Conservation (phyloP, 371 early-diverging fungal genomes). For the Parasitella parasitica region DNA sequence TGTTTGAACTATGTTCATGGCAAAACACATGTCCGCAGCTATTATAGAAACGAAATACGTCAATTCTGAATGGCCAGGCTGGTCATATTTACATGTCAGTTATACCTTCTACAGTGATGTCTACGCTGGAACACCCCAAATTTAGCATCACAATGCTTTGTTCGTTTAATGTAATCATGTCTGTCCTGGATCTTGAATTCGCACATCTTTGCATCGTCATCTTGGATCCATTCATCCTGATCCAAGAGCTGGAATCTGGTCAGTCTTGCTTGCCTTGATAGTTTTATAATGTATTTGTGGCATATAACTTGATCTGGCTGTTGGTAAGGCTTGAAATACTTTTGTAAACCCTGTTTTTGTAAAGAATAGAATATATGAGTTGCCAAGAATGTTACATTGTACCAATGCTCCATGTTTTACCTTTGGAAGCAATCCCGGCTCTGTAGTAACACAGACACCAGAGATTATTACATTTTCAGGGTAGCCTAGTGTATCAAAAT, state of each 20-base stretch:
- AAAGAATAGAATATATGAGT: neutral
- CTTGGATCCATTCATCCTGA: constrained; percentile 12
- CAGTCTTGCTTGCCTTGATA: constrained; percentile 10
- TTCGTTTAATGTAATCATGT: neutral
- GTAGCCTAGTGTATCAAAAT: constrained; percentile 18
- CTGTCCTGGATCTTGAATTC: constrained; percentile 7
- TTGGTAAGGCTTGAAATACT: constrained; percentile 7
- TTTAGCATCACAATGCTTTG: constrained; percentile 7
- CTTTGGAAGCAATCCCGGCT: constrained; percentile 31
- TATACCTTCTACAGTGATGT: constrained; percentile 36
- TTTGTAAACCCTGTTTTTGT: constrained; percentile 15
- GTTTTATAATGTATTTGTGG: constrained; percentile 18
- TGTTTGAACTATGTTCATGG: constrained; percentile 23
- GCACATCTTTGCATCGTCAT: constrained; percentile 2
- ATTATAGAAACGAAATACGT: neutral
- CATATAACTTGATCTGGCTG: constrained; percentile 1
- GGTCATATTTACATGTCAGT: too few species aligned
- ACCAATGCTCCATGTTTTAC: constrained; percentile 18
- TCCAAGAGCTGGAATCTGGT: constrained; percentile 4
- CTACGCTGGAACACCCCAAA: constrained; percentile 18
- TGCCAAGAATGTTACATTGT: constrained; percentile 14
- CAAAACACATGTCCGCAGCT: constrained; percentile 32
- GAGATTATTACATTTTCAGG: constrained; percentile 17
- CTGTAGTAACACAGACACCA: constrained; percentile 28
- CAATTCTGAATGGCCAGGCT: too few species aligned